Percentiles rank a stretch among this genome's conserved stretches.
Conservation (phyloP, 805 yeast genomes). For the Cyberlindnera mrakii region DNA sequence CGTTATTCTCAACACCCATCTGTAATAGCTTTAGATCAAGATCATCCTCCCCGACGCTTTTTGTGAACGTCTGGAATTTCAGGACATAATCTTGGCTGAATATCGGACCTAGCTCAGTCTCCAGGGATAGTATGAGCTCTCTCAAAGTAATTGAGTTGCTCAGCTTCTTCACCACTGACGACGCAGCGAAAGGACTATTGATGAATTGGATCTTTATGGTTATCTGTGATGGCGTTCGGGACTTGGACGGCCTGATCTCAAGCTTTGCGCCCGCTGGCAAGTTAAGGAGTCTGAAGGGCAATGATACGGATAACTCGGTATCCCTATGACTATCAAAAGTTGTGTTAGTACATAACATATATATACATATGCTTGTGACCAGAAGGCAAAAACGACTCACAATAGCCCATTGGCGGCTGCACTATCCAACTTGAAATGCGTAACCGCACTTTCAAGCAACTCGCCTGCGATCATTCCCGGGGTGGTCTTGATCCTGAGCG, state of each 20-base stretch:
- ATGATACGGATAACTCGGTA: conserved; percentile 28
- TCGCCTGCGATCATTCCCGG: conserved; percentile 33
- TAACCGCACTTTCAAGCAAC: conserved; percentile 28
- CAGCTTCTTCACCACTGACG: conserved; percentile 22
- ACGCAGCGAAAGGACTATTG: conserved; percentile 19
- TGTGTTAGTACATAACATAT: neutral
- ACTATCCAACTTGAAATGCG: conserved; percentile 30
- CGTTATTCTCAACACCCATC: conserved; percentile 21
- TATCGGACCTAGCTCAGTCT: conserved; percentile 13
- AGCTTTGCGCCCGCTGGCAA: conserved; percentile 41
- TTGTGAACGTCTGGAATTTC: conserved; percentile 18
- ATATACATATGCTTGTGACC: too few relatives aligned
- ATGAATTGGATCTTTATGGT: conserved; percentile 28
- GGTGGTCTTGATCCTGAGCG: conserved; percentile 28
- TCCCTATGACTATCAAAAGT: conserved; percentile 25
- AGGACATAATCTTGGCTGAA: conserved; percentile 11
- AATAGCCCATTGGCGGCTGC: conserved; percentile 19
- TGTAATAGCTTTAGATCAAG: conserved; percentile 9
- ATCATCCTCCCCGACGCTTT: conserved; percentile 10
- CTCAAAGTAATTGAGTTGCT: conserved; percentile 10
- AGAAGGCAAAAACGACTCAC: too few relatives aligned
- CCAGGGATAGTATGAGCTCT: conserved; percentile 14
- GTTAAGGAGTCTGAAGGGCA: conserved; percentile 38
- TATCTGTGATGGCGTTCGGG: conserved; percentile 9
- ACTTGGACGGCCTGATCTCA: conserved; percentile 17